A percentile compares a stretch with the other conserved stretches of the same genome.
Conservation (phyloP, 176 grass and related monocot genomes). For the Secale cereale region DNA sequence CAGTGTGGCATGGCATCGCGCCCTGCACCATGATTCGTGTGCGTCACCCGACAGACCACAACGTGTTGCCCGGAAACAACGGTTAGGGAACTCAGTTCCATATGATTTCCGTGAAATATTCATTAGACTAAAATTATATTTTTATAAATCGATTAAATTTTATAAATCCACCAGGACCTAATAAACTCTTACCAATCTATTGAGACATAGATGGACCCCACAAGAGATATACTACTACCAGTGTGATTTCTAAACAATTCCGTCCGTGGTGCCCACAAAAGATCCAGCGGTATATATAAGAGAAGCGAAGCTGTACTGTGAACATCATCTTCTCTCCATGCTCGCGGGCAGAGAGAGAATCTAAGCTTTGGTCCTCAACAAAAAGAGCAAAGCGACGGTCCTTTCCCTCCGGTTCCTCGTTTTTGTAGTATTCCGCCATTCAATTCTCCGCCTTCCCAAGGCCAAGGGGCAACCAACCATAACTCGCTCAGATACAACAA, state of each 20-base stretch:
- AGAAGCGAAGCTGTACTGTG: neutral
- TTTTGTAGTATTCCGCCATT: constrained; percentile 20
- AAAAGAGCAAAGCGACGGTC: constrained; percentile 33
- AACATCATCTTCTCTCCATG: constrained; percentile 13
- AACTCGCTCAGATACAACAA: constrained; percentile 19
- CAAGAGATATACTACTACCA: neutral
- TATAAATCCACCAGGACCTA: too few species aligned
- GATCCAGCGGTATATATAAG: neutral
- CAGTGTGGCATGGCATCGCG: too few species aligned
- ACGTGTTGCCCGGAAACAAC: too few species aligned
- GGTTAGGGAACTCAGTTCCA: too few species aligned
- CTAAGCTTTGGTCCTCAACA: constrained; percentile 7
- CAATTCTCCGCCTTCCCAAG: constrained; percentile 10
- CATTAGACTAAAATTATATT: too few species aligned
- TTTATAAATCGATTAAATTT: too few species aligned
- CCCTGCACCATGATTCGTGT: too few species aligned
- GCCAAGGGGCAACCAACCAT: neutral
- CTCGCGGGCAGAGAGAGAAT: neutral
- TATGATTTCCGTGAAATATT: too few species aligned
- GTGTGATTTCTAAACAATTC: neutral
- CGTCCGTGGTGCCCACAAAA: neutral
- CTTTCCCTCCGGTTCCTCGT: constrained; percentile 35
- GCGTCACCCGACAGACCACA: too few species aligned
- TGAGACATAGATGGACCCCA: too few species aligned
- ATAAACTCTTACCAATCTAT: too few species aligned